Percentiles rank a stretch among this genome's conserved stretches.
phyloP scores from a whole-genome alignment of 371 early-diverging fungal genomes.

The Umbelopsis sp. region DNA sequence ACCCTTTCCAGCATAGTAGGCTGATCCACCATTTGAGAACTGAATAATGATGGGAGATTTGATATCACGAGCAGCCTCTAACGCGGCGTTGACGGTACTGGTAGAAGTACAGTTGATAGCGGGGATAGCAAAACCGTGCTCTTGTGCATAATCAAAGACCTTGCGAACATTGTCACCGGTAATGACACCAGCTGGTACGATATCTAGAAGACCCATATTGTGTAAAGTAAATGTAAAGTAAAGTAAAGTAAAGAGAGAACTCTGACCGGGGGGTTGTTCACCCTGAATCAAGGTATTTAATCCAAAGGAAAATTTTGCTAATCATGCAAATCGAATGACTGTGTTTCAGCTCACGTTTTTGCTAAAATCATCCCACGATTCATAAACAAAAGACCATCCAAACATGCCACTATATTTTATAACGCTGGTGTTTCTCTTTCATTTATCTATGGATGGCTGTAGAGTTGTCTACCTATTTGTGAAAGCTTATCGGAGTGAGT shows the following conservation, averaged over 20 bases:
- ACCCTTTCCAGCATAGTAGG: constrained; percentile 90
- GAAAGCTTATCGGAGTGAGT: too few species aligned
- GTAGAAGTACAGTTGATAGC: constrained; percentile 94
- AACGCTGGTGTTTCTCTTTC: too few species aligned
- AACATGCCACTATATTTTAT: too few species aligned
- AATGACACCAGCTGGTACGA: constrained; percentile 88
- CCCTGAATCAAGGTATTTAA: too few species aligned
- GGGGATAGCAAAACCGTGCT: constrained; percentile 88
- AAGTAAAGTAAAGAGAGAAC: not conserved
- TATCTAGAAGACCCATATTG: constrained; percentile 76
- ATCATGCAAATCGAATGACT: not conserved
- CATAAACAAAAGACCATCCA: too few species aligned
- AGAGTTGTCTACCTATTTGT: too few species aligned
- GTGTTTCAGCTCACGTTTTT: not conserved
- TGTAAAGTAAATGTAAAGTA: not conserved
- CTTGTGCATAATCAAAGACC: constrained; percentile 80
- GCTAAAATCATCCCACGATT: not conserved
- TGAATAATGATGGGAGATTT: constrained; percentile 92
- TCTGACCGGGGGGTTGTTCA: too few species aligned
- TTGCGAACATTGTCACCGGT: constrained; percentile 88
- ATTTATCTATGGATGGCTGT: too few species aligned
- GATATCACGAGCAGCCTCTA: constrained; percentile 90
- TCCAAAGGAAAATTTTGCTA: not conserved
- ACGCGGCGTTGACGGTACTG: constrained; percentile 86
- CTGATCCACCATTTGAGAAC: constrained; percentile 90